Evolutionary conservation across 2,329 filamentous ascomycete species (phyloP).

Genomic region (Lecanoromycetidae sp.): DNA sequence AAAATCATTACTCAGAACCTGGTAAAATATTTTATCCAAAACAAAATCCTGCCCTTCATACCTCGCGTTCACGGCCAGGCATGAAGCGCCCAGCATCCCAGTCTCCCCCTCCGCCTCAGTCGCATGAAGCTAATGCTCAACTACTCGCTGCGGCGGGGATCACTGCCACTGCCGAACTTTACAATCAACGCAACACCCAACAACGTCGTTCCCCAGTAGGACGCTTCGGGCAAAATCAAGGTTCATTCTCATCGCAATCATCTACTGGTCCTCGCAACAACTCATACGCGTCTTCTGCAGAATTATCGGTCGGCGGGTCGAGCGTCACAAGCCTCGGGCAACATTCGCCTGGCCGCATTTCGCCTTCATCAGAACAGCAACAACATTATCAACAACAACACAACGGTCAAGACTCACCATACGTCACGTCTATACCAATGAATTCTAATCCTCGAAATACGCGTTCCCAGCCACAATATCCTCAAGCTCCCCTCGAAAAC

Average conservation of each 20-base stretch:
- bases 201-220: constrained; percentile 37
- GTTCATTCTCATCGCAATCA: constrained; percentile 54
- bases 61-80: constrained; percentile 24
- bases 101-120: constrained; percentile 26
- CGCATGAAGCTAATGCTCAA: constrained; percentile 27
- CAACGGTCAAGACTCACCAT: constrained; percentile 39
- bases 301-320: constrained; percentile 47
- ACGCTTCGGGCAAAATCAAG: constrained; percentile 44
- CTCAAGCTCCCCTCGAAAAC: constrained; percentile 5
- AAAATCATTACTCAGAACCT: constrained; percentile 3
- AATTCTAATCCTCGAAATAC: constrained; percentile 29
- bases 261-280: constrained; percentile 45
- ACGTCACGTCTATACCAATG: constrained; percentile 37
- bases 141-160: constrained; percentile 22
- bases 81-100: constrained; percentile 43
- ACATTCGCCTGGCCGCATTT: constrained; percentile 48
- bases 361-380: constrained; percentile 27
- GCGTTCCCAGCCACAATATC: constrained; percentile 24
- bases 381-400: constrained; percentile 16
- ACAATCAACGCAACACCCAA: constrained; percentile 31
- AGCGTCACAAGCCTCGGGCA: constrained; percentile 55
- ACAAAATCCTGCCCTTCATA: constrained; percentile 4
- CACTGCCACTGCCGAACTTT: constrained; percentile 27
- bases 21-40: constrained; percentile 5
- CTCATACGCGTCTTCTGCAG: constrained; percentile 47